These are phyloP conservation scores for Trichoderma breve DNA, from an alignment of 2,329 filamentous ascomycete species.

Conservation along the genomic window DNA sequence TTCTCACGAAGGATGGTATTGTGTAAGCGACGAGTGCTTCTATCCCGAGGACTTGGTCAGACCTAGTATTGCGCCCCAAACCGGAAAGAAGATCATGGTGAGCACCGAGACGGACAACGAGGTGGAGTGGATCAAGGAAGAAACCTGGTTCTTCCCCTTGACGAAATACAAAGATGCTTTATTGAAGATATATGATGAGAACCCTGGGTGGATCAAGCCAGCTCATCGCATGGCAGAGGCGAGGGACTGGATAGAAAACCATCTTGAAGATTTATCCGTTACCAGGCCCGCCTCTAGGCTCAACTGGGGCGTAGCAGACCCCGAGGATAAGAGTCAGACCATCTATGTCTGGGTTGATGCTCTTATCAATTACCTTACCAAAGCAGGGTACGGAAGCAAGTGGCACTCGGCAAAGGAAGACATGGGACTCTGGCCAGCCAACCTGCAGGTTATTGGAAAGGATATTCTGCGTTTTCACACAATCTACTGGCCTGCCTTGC, in stretches of 20 bases:
- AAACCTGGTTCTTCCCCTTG: slow-evolving; percentile 91
- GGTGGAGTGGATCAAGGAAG: slow-evolving; percentile 92
- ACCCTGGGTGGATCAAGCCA: slow-evolving; percentile 77
- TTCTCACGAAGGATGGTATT: slow-evolving; percentile 94
- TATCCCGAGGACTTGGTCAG: slow-evolving; percentile 78
- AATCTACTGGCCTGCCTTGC: slow-evolving; percentile 95
- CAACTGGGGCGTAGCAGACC: slow-evolving; percentile 85
- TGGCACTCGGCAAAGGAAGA: slow-evolving; percentile 65
- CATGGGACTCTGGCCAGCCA: slow-evolving; percentile 77
- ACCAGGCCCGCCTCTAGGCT: slow-evolving; percentile 77
- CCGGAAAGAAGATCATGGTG: slow-evolving; percentile 78
- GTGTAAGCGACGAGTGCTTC: slow-evolving; percentile 93
- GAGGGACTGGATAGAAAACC: slow-evolving; percentile 69
- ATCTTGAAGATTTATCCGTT: slow-evolving; percentile 83
- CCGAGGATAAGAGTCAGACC: slow-evolving; percentile 78
- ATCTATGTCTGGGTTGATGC: slow-evolving; percentile 99
- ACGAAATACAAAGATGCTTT: slow-evolving; percentile 78
- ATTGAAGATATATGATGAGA: slow-evolving; percentile 73
- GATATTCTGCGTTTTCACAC: slow-evolving; percentile 96
- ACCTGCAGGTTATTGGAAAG: slow-evolving; percentile 92
- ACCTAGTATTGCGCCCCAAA: slow-evolving; percentile 71
- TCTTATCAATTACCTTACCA: slow-evolving; percentile 88
- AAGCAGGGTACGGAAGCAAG: slow-evolving; percentile 65
- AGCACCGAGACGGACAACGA: slow-evolving; percentile 85
- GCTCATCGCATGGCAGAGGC: slow-evolving; percentile 72